Conservation (phyloP, 495 filamentous ascomycete species). For the Paragyromitra xinjiangensis region DNA sequence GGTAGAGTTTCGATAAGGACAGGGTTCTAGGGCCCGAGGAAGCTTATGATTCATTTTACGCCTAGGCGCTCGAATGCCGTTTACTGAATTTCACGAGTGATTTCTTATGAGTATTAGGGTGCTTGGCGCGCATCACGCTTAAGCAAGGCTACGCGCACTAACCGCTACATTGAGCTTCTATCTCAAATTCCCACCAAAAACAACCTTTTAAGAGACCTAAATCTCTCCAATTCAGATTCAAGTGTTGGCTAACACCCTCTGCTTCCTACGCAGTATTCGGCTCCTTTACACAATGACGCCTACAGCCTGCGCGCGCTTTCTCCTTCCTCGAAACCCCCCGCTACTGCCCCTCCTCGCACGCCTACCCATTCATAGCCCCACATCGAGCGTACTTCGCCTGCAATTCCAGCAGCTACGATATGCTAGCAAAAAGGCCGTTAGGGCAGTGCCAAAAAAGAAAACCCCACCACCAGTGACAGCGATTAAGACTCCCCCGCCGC, state of each 20-base stretch:
- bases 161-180: not conserved
- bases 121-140: constrained; percentile 3
- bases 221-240: not conserved
- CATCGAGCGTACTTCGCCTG: not conserved
- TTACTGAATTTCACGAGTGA: constrained; percentile 3
- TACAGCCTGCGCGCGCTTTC: constrained; percentile 5
- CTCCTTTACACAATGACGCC: constrained; percentile 4
- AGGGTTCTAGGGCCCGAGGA: too few relatives aligned
- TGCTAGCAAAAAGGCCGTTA: constrained; percentile 36
- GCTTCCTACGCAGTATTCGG: not conserved
- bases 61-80: too few relatives aligned
- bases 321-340: constrained; percentile 21
- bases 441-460: constrained; percentile 31
- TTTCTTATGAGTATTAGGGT: not conserved
- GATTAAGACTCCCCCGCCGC: constrained; percentile 33
- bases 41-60: too few relatives aligned
- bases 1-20: too few relatives aligned
- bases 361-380: constrained; percentile 17
- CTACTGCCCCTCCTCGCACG: constrained; percentile 28
- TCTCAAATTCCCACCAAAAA: not conserved
- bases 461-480: not conserved
- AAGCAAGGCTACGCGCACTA: not conserved
- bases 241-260: not conserved
- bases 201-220: not conserved
- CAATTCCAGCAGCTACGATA: constrained; percentile 28